phyloP scores from a whole-genome alignment of 106 monocot species.

The Dactylorhiza incarnata region DNA sequence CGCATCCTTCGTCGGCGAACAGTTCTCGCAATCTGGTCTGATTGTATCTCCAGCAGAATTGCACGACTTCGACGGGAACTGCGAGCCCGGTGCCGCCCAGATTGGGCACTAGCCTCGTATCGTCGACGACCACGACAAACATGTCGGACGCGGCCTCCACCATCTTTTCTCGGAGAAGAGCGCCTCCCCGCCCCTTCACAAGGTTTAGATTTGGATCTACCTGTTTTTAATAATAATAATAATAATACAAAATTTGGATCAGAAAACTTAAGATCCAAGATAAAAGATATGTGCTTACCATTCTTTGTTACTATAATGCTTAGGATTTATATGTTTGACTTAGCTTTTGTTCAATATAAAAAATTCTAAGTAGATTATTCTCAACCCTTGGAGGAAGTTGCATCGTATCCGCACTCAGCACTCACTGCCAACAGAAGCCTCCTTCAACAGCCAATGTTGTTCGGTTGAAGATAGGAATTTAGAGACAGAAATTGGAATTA shows the following conservation, averaged over 20 bases:
- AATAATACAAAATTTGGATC: background rate
- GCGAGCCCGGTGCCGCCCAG: constrained; percentile 79
- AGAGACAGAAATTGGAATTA: too few species aligned
- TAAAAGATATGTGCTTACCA: background rate
- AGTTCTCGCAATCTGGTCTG: constrained; percentile 59
- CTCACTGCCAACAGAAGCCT: too few species aligned
- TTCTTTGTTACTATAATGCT: too few species aligned
- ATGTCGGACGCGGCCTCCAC: constrained; percentile 80
- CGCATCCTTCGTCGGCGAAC: constrained; percentile 70
- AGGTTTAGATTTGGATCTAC: constrained; percentile 76
- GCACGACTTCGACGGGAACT: constrained; percentile 85
- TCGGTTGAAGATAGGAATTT: too few species aligned
- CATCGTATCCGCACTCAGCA: too few species aligned
- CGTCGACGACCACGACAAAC: constrained; percentile 73
- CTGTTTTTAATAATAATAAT: constrained; percentile 6
- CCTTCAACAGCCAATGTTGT: too few species aligned
- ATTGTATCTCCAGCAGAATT: constrained; percentile 89
- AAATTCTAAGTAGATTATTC: too few species aligned
- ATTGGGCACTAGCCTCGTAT: constrained; percentile 63
- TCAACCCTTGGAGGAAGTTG: too few species aligned
- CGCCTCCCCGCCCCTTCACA: constrained; percentile 84
- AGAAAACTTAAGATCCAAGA: background rate
- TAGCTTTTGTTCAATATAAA: too few species aligned
- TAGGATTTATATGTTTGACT: too few species aligned
- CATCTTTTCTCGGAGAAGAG: constrained; percentile 85